Conservation (phyloP, 2,329 filamentous ascomycete genomes). For the Ophiognomonia clavigignenti-juglandacearum region DNA sequence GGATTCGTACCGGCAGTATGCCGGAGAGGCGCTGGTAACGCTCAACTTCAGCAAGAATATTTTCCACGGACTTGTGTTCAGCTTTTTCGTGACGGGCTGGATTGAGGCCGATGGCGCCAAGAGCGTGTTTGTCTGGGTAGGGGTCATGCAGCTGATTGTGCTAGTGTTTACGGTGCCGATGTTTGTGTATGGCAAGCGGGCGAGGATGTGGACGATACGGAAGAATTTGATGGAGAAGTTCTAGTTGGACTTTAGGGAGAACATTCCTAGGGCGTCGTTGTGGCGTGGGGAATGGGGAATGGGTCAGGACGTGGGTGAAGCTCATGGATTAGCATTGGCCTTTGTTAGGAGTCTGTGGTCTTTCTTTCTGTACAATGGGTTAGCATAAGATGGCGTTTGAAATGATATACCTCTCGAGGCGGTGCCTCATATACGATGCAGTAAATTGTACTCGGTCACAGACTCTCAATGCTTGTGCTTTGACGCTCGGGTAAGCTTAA, state of each 20-base stretch:
- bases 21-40: slow-evolving; percentile 88
- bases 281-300: background rate
- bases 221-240: slow-evolving; percentile 79
- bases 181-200: slow-evolving; percentile 89
- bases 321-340: background rate
- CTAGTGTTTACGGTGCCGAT: slow-evolving; percentile 78
- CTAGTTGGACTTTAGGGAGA: slow-evolving; percentile 17
- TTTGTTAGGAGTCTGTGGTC: background rate
- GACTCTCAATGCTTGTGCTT: no score
- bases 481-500: no score
- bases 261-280: background rate
- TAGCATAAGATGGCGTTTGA: background rate
- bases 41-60: slow-evolving; percentile 94
- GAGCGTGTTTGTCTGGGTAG: slow-evolving; percentile 75
- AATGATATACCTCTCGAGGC: no score
- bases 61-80: slow-evolving; percentile 83
- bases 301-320: background rate
- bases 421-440: no score
- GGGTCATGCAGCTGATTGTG: slow-evolving; percentile 76
- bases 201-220: slow-evolving; percentile 89
- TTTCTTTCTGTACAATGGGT: background rate
- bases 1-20: slow-evolving; percentile 89
- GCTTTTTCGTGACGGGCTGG: slow-evolving; percentile 85
- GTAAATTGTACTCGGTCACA: no score
- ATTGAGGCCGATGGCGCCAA: slow-evolving; percentile 69